Evolutionary conservation across 768 basidiomycete genomes (phyloP), one percentile per base, ranked within the genome.

Genomic region (Russula ochroleuca): DNA sequence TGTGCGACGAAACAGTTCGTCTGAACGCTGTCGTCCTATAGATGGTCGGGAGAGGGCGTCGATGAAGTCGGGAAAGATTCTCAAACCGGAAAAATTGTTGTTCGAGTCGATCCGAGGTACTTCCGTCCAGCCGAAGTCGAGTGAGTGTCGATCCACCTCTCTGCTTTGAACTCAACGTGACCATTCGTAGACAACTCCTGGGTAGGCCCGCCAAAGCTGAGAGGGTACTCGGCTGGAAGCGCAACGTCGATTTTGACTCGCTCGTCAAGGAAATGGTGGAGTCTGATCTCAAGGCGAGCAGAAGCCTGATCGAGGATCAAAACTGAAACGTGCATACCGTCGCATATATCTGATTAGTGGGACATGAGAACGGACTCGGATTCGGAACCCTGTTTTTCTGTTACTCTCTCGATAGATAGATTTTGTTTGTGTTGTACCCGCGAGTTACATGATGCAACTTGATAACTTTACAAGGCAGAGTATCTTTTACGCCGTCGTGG

Each of bases 111-210:
- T 76, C 73, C 88, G 28, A 80, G 80, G 68, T 96, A 97, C 80
- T 97, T 94, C 88, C 89, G 94, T 74, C 92, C 92, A 10, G 90
- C 92, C 21, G 92, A 95, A 85, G 93, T 96, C 76, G 93, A 96
- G 87, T 92, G 71, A 66, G 90, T 86, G 17, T 66, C 25, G 49
- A 43, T 45, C 59, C 33, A 31, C 31, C 38, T 60, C 15, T 31
- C 31, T 31, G 69, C 15, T 35, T 21, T 25, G 21, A 23, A 31
- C 40, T 59, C 28, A 54, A 59, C 35, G 31, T 21, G 31, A 55
- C 31, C 17, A 9, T 55, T 47, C 17, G 9, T 51, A 94, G 92
- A 5, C 83, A 95, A 59, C 81, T 98, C 45, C 81, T 87, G 53
- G 95, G 95, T 15, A 88, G 90, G 74, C 92, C 94, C 5, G 79